Evolutionary conservation across 2,329 filamentous ascomycete genomes (phyloP).

Genomic region (Rutstroemia sp.): DNA sequence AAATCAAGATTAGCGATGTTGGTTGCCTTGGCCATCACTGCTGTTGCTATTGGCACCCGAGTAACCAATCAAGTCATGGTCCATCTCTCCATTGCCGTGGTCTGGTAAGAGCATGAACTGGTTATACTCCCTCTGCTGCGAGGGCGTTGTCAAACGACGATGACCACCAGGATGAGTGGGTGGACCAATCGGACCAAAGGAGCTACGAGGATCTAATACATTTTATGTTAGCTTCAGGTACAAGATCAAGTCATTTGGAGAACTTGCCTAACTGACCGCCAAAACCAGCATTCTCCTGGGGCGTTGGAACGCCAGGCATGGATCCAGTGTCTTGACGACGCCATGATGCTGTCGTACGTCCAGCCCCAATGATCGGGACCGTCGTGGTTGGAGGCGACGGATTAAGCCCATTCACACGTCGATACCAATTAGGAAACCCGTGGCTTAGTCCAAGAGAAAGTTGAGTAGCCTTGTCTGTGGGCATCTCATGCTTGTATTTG

Average conservation of each 20-base stretch:
- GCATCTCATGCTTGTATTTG: slow-evolving; percentile 88
- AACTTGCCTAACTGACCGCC: slow-evolving; percentile 2
- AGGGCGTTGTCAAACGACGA: slow-evolving; percentile 3
- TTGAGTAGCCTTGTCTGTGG: slow-evolving; percentile 57
- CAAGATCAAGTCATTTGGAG: not conserved
- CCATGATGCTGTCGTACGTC: slow-evolving; percentile 4
- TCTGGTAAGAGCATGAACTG: not conserved
- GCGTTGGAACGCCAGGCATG: not conserved
- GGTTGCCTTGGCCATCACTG: not conserved
- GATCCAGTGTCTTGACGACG: not conserved
- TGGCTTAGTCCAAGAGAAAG: slow-evolving; percentile 63
- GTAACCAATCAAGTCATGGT: not conserved
- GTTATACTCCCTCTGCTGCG: not conserved
- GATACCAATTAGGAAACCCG: slow-evolving; percentile 36
- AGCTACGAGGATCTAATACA: not conserved
- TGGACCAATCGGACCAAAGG: slow-evolving; percentile 9
- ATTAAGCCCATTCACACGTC: not conserved
- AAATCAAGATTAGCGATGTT: not conserved
- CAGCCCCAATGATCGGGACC: not conserved
- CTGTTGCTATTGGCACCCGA: not conserved
- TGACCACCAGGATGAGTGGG: not conserved
- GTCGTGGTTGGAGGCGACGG: not conserved
- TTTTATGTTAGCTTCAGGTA: not conserved
- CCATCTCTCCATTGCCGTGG: not conserved
- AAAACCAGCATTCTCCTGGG: not conserved